Evolutionary conservation across 768 basidiomycete genomes (phyloP), one percentile per base, ranked within the genome.

Genomic region (Serendipita sp.): DNA sequence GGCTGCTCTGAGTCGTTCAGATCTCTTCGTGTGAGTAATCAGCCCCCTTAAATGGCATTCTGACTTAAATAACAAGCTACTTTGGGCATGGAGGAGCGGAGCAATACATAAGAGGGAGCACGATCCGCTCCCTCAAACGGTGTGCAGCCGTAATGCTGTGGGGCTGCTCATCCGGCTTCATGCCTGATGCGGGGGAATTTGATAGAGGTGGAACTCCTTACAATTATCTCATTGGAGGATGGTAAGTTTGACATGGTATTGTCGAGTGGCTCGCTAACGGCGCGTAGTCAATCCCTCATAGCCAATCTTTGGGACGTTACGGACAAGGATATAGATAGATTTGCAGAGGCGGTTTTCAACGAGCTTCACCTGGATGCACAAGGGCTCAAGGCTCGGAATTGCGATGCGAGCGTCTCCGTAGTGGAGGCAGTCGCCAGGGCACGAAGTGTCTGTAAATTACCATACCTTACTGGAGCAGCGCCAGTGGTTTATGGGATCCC

Each of bases 281-380:
- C 42, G 48, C 30, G 65, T 66, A 93, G 95, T 65, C 95, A 96
- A 17, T 87, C 92, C 1, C 78, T 98, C 33, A 83, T 97, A 13
- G 96, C 90, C 0, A 97, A 95, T 69, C 75, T 98, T 3, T 99
- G 96, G 96, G 96, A 98, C 69, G 96, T 98, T 5, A 98, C 95
- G 0, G 96, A 99, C 75, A 81, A 85, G 50, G 96, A 99, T 70
- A 95, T 98, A 68, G 95, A 99, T 76, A 88, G 88, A 67, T 83
- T 96, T 66, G 86, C 93, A 1, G 82, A 86, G 65, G 76, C 84
- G 0, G 92, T 96, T 16, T 86, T 96, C 67, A 83, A 85, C 66
- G 80, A 82, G 66, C 71, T 95, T 28, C 75, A 75, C 1, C 74
- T 97, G 44, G 73, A 75, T 0, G 65, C 72, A 4, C 68, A 67